Evolutionary conservation across 331 rosid genomes (phyloP), one percentile per base, ranked within the genome.

Genomic region (Malus hybrid): DNA sequence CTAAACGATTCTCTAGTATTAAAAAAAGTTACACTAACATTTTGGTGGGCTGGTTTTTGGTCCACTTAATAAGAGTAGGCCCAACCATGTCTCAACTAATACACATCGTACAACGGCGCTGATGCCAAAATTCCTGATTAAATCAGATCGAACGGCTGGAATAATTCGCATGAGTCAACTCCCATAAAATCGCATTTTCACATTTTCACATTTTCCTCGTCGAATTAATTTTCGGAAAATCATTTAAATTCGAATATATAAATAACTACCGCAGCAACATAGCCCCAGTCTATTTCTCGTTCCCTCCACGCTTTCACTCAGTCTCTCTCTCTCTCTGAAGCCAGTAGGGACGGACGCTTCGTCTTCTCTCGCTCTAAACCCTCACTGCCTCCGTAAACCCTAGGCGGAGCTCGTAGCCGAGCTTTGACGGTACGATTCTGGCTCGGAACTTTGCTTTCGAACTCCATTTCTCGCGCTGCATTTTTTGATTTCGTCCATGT

Each of bases 251-350:
- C 2, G 36, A 63, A 64, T 22, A 48, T 66, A 11, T n/a, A 36
- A 66, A 66, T 2, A 19, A 2, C 29, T 9, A 2, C 48, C 48
- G 42, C 8, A 15, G 42, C 67, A 63, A 7, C 5, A 15, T 5
- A 24, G 15, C 7, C 0, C 10, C 65, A 1, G 2, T 44, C 52
- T 10, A 60, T 60, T 60, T 56, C 72, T 29, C 63, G 30, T 46
- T 77, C 76, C 63, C 76, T 70, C 75, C 75, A 69, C 57, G 56
- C 52, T 19, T 50, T 48, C 52, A 19, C 68, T 46, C 52, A 19
- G 34, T 44, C 69, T 29, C 67, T 13, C 67, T 13, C 65, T 13
- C 67, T 13, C 42, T 66, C 44, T 5, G 19, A 24, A 48, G 63
- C n/a, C 78, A 64, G 6, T 63, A 65, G 56, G 16, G 72, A 6